Conservation (phyloP, 1,284 basidiomycete genomes). For the Ceratobasidium sp. region DNA sequence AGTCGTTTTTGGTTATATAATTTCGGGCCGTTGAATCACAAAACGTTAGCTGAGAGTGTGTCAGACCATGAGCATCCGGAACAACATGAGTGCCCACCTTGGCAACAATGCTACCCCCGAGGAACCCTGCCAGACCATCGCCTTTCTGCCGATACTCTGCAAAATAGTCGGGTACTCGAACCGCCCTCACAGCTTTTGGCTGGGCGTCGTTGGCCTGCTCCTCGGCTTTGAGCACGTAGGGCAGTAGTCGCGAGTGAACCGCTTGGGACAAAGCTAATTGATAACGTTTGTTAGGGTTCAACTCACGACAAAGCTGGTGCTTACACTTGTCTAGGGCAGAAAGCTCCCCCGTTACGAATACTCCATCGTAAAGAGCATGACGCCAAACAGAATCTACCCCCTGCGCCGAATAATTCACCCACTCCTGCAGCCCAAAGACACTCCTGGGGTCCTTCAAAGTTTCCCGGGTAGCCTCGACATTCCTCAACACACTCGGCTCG, state of each 20-base stretch:
- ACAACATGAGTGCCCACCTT: constrained; percentile 69
- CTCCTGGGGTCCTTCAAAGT: constrained; percentile 44
- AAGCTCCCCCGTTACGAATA: constrained; percentile 87
- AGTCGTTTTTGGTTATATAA: constrained; percentile 82
- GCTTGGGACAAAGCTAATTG: constrained; percentile 73
- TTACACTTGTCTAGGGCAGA: constrained; percentile 81
- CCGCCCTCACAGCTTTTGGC: constrained; percentile 71
- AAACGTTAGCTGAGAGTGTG: constrained; percentile 63
- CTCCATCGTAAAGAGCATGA: constrained; percentile 45
- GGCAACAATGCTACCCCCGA: constrained; percentile 87
- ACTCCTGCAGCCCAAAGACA: constrained; percentile 68
- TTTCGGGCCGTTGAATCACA: constrained; percentile 73
- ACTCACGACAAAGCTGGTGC: constrained; percentile 50
- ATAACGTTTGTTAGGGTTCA: constrained; percentile 29
- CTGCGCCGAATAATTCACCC: constrained; percentile 70
- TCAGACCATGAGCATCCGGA: constrained; percentile 53
- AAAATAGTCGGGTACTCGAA: constrained; percentile 92
- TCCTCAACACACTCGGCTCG: constrained; percentile 58
- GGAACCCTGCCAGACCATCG: constrained; percentile 84
- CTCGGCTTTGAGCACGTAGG: constrained; percentile 74
- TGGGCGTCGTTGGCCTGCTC: constrained; percentile 66
- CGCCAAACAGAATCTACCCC: constrained; percentile 34
- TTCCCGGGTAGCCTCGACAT: constrained; percentile 51
- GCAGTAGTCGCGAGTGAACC: constrained; percentile 78
- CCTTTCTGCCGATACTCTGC: constrained; percentile 89